Conservation (phyloP, 129 eudicot genomes). For the Pseudognaphalium luteoalbum region DNA sequence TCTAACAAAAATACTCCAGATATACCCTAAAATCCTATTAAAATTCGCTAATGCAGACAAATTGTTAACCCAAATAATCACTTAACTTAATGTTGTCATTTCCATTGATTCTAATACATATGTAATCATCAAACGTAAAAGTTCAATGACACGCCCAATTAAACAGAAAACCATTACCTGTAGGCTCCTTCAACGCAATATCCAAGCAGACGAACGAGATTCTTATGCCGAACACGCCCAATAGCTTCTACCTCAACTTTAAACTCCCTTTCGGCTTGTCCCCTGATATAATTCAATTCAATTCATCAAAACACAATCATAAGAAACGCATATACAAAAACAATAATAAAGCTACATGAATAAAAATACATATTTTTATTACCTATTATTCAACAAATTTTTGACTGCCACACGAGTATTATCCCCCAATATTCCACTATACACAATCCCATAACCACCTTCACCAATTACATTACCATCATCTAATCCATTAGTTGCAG, state of each 20-base stretch:
- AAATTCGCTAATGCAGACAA: neutral
- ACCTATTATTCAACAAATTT: conserved; percentile 43
- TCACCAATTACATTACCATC: conserved; percentile 91
- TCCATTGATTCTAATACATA: neutral
- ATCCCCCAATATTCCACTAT: conserved; percentile 40
- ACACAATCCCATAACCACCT: conserved; percentile 91
- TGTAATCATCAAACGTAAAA: neutral
- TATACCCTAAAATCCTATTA: neutral
- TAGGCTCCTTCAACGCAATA: conserved; percentile 98
- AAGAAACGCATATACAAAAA: neutral
- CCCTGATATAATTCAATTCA: conserved; percentile 46
- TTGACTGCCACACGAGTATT: conserved; percentile 44
- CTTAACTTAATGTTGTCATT: neutral
- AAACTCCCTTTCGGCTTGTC: conserved; percentile 96
- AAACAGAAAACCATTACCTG: conserved; percentile 49
- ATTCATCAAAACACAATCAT: neutral
- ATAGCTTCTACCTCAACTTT: conserved; percentile 93
- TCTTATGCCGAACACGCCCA: conserved; percentile 97
- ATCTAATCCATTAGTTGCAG: conserved; percentile 43
- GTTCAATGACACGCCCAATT: neutral
- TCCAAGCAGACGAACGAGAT: conserved; percentile 87
- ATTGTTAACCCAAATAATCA: neutral
- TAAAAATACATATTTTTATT: neutral
- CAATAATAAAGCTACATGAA: neutral
- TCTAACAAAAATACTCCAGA: neutral